Percentiles rank a stretch among this genome's conserved stretches.
Evolutionary conservation across 768 basidiomycete species (phyloP).

Genomic region (Tylopilus balloui): DNA sequence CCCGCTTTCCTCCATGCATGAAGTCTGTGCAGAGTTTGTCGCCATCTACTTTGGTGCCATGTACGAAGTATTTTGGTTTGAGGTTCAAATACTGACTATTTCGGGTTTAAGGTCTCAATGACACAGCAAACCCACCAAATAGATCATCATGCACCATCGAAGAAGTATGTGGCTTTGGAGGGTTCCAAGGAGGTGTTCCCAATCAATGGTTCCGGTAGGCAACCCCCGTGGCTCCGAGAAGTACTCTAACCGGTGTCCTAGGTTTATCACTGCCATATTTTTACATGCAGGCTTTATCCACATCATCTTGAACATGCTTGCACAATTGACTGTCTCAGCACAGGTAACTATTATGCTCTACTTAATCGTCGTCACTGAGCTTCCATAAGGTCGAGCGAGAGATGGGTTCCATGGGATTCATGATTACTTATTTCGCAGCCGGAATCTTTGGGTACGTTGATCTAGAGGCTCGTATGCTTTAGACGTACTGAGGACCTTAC

Average conservation of each 20-base stretch:
- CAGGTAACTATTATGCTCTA: slow-evolving; percentile 43
- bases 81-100: slow-evolving; percentile 5
- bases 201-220: slow-evolving; percentile 54
- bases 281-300: slow-evolving; percentile 97
- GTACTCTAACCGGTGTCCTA: slow-evolving; percentile 35
- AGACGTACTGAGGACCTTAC: slow-evolving; percentile 2
- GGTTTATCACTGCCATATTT: slow-evolving; percentile 87
- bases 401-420: slow-evolving; percentile 84
- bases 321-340: slow-evolving; percentile 74
- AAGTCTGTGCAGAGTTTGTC: slow-evolving; percentile 59
- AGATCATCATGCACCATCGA: slow-evolving; percentile 73
- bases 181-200: slow-evolving; percentile 44
- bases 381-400: slow-evolving; percentile 73
- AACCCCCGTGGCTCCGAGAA: slow-evolving; percentile 39
- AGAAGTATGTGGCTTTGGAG: slow-evolving; percentile 86
- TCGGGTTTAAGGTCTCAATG: slow-evolving; percentile 58
- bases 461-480: background rate
- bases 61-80: slow-evolving; percentile 36
- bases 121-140: slow-evolving; percentile 76
- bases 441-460: slow-evolving; percentile 81
- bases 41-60: slow-evolving; percentile 51
- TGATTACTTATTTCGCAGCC: slow-evolving; percentile 82
- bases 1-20: slow-evolving; percentile 93
- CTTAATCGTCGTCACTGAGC: background rate
- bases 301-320: slow-evolving; percentile 84